Evolutionary conservation across 1,284 basidiomycete genomes (phyloP).

Genomic region (Flammula alnicola): DNA sequence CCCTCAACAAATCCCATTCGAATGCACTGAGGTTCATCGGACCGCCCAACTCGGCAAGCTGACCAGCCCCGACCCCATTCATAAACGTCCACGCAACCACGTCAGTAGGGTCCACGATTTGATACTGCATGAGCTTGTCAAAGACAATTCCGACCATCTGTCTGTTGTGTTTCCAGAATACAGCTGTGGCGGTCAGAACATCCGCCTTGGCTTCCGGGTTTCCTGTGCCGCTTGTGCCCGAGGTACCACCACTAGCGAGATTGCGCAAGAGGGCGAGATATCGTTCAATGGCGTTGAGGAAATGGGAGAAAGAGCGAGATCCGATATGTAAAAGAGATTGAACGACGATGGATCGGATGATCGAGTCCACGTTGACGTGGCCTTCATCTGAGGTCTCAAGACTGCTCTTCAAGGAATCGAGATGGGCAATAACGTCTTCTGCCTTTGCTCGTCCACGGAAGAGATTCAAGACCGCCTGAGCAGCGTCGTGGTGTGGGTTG

Average conservation of each 20-base stretch:
- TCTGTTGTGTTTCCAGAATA: conserved; percentile 81
- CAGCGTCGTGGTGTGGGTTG: conserved; percentile 80
- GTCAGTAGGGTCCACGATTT: conserved; percentile 94
- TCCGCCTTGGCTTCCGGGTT: conserved; percentile 68
- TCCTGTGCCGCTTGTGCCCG: conserved; percentile 42
- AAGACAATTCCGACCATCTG: conserved; percentile 92
- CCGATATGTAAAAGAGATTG: conserved; percentile 93
- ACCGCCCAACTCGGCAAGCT: conserved; percentile 30
- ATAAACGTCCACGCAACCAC: conserved; percentile 88
- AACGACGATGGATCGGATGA: conserved; percentile 81
- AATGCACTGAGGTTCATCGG: conserved; percentile 58
- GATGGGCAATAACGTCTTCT: conserved; percentile 79
- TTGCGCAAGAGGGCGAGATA: conserved; percentile 90
- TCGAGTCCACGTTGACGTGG: conserved; percentile 60
- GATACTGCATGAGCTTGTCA: conserved; percentile 98
- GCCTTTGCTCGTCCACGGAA: conserved; percentile 79
- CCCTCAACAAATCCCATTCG: conserved; percentile 84
- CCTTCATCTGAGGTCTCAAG: conserved; percentile 64
- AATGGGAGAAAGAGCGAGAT: conserved; percentile 95
- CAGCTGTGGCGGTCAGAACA: conserved; percentile 70
- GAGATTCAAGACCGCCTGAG: conserved; percentile 80
- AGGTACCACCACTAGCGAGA: conserved; percentile 56
- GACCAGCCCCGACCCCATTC: conserved; percentile 43
- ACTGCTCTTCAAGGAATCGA: conserved; percentile 71
- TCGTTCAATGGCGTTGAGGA: conserved; percentile 96